A percentile compares a stretch with the other conserved stretches of the same genome.
Conservation (phyloP, 1,284 basidiomycete genomes). For the Ganoderma boninense region DNA sequence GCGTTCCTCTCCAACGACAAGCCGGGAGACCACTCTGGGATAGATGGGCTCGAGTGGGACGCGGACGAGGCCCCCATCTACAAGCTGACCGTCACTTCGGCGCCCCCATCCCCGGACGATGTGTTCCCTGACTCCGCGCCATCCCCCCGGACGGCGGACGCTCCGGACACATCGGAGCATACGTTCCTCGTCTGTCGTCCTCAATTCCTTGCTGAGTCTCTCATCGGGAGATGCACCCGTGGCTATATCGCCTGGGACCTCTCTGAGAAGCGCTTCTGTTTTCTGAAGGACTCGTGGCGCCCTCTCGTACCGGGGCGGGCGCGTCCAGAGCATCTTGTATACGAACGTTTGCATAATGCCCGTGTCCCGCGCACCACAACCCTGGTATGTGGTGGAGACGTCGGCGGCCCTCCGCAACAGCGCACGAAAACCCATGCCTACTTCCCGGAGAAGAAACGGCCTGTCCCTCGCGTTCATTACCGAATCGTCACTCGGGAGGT, state of each 20-base stretch:
- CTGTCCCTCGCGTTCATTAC: slow-evolving; percentile 14
- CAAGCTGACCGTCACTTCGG: neutral
- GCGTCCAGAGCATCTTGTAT: slow-evolving; percentile 16
- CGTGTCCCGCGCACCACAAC: neutral
- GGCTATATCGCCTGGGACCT: slow-evolving; percentile 16
- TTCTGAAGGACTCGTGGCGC: slow-evolving; percentile 23
- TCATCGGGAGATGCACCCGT: slow-evolving; percentile 15
- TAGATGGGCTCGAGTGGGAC: neutral
- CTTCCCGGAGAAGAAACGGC: neutral
- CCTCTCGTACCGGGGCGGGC: slow-evolving; percentile 8
- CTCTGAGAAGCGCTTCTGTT: neutral
- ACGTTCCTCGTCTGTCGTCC: slow-evolving; percentile 14
- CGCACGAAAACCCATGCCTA: neutral
- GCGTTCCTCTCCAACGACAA: neutral
- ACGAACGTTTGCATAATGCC: neutral
- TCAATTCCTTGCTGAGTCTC: slow-evolving; percentile 3
- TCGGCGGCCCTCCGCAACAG: slow-evolving; percentile 12
- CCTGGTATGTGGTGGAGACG: slow-evolving; percentile 21
- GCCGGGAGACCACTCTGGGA: neutral
- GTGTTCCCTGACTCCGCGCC: neutral
- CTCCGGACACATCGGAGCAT: neutral
- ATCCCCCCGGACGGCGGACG: neutral
- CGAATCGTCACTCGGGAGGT: slow-evolving; percentile 7
- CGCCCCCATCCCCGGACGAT: neutral
- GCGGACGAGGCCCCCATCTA: neutral